Base-by-base conservation (phyloP, 108 stramenopile genomes). In the Chaetoceros muelleri region DNA sequence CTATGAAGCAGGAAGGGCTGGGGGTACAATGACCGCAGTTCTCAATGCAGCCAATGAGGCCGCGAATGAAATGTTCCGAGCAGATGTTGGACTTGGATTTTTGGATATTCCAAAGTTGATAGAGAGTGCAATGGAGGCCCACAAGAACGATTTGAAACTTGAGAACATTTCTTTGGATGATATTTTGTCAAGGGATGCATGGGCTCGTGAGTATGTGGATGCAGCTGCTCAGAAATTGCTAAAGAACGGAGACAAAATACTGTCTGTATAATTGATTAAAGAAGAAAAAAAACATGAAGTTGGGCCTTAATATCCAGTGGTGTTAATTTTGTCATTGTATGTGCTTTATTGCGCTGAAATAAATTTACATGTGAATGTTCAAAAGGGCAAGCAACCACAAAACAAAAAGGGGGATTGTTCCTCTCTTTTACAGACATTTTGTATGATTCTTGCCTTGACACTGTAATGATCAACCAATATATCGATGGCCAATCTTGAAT, bases 1-100 rank as follows among this genome's bases (percentile, higher is more conserved):
- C 46, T 97, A 97, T 68, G 96, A 80, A 25, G 94, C 94, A 17
- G 94, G 94, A 17, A 72, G 82, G 31, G 73, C 72, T 40, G 96
- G 94, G 28, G 96, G 96, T 24, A 95, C 94, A 52, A 97, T 97
- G 96, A 97, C 96, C 8, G 96, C 94, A 13, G 91, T 91, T 2
- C 63, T 97, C 67, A 97, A 97, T 69, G 96, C 93, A 20, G 96
- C 96, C 40, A 96, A 96, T 61, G 96, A 96, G 70, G 82, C 82
- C 8, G 96, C 94, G 24, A 97, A 97, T 61, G 96, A 97, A 76
- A 84, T 87, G 71, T 97, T 94, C 74, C 80, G 96, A 19, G 72
- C 73, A 29, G 93, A 93, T 60, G 70, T 91, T 34, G 86, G 82
- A n/a, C 64, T 88, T 21, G 88, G 90, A 48, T 94, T 90, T 57